phyloP scores from a whole-genome alignment of 2,329 filamentous ascomycete genomes.

The Aspergillus caelatus region DNA sequence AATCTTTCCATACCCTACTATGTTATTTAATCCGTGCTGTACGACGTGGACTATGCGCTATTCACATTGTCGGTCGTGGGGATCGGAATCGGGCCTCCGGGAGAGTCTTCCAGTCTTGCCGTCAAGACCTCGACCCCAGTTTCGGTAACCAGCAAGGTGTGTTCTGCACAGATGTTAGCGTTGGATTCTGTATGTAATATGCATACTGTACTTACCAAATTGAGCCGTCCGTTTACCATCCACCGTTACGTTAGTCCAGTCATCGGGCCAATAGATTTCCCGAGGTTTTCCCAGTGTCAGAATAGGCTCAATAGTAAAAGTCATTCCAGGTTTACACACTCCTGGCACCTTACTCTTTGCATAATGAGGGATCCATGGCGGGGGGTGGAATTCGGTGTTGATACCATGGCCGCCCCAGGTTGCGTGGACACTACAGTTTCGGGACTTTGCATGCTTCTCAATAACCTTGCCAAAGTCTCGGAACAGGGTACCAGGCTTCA shows the following conservation, averaged over 20 bases:
- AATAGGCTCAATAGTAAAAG: conserved; percentile 96
- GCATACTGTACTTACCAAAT: conserved; percentile 55
- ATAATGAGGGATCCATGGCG: conserved; percentile 91
- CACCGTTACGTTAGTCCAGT: conserved; percentile 89
- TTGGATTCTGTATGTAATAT: neutral
- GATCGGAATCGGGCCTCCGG: conserved; percentile 67
- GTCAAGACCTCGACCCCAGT: conserved; percentile 76
- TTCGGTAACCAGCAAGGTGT: conserved; percentile 78
- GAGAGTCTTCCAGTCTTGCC: conserved; percentile 67
- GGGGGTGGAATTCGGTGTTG: conserved; percentile 84
- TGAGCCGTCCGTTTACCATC: conserved; percentile 90
- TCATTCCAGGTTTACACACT: conserved; percentile 88
- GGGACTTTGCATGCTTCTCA: conserved; percentile 81
- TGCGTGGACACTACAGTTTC: conserved; percentile 78
- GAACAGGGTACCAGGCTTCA: conserved; percentile 85
- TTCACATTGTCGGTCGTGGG: conserved; percentile 32
- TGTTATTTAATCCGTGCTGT: neutral
- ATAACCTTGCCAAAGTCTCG: conserved; percentile 88
- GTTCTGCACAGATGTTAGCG: conserved; percentile 52
- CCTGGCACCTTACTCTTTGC: conserved; percentile 88
- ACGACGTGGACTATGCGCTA: neutral
- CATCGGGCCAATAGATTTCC: conserved; percentile 92
- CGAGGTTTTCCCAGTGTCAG: conserved; percentile 80
- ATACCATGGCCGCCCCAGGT: conserved; percentile 93
- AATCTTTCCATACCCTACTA: neutral